These are phyloP conservation scores for Lasiosphaeria hispida DNA, from an alignment of 495 filamentous ascomycete genomes.

Conservation along the genomic window DNA sequence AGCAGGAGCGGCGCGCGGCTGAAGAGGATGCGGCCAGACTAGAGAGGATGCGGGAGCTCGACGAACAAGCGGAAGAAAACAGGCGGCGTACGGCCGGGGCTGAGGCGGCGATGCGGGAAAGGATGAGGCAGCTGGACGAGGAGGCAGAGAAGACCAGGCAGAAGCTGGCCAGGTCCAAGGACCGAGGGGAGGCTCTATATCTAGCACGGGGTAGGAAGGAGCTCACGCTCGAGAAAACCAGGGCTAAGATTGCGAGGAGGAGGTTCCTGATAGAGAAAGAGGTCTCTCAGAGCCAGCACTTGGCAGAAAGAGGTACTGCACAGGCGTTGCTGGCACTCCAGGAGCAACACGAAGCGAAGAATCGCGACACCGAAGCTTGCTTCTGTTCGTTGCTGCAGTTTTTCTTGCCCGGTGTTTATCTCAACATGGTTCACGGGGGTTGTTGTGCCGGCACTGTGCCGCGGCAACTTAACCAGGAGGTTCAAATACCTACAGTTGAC, in stretches of 20 bases:
- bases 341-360: neutral
- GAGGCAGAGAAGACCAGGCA: neutral
- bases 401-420: constrained; percentile 14
- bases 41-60: neutral
- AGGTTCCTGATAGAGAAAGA: neutral
- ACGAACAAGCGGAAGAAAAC: neutral
- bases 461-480: too few relatives aligned
- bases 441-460: constrained; percentile 9
- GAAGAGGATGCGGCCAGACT: too few relatives aligned
- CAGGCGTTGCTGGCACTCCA: neutral
- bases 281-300: neutral
- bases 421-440: constrained; percentile 7
- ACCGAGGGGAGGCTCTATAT: too few relatives aligned
- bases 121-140: neutral
- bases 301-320: neutral
- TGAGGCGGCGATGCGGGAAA: neutral
- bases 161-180: neutral
- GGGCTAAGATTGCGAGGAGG: neutral
- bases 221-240: neutral
- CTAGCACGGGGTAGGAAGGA: neutral
- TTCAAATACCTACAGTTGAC: too few relatives aligned
- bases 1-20: neutral
- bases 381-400: constrained; percentile 25
- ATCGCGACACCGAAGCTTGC: constrained; percentile 11
- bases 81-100: neutral